Evolutionary conservation across 2,329 filamentous ascomycete genomes (phyloP).

Genomic region (Tolypocladium cylindrosporum): DNA sequence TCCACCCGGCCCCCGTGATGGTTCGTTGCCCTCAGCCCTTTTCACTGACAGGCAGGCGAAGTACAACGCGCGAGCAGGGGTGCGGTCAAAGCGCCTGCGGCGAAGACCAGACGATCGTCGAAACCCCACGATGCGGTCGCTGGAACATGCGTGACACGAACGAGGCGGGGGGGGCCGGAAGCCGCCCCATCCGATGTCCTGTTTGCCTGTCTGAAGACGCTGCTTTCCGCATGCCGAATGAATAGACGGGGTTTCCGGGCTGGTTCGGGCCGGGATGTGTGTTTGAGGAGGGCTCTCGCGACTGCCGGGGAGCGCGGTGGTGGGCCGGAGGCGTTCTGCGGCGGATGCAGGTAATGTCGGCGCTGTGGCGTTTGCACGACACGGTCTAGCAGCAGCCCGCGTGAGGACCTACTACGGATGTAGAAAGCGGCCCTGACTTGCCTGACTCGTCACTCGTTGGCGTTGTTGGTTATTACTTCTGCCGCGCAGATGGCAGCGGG

Average conservation of each 20-base stretch:
- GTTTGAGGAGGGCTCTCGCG: not conserved
- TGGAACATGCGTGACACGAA: not conserved
- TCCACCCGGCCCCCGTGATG: not conserved
- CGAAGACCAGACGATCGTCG: not conserved
- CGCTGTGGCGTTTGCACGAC: not conserved
- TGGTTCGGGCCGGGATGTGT: not conserved
- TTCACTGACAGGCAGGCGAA: not conserved
- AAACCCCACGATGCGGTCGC: not conserved
- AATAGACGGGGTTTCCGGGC: not conserved
- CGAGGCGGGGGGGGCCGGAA: not conserved
- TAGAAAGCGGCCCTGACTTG: not conserved
- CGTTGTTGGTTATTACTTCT: not conserved
- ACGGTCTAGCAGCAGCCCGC: not conserved
- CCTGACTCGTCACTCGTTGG: not conserved
- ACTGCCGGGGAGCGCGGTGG: not conserved
- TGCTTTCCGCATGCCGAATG: too few species aligned
- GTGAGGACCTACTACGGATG: not conserved
- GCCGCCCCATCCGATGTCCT: not conserved
- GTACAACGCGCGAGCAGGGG: not conserved
- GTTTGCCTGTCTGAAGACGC: too few species aligned
- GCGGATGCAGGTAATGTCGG: not conserved
- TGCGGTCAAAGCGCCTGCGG: not conserved
- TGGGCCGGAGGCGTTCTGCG: not conserved
- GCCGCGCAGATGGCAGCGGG: not conserved
- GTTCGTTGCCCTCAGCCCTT: not conserved